Evolutionary conservation across 805 yeast genomes (phyloP).

Genomic region (Kazachstania martiniae): DNA sequence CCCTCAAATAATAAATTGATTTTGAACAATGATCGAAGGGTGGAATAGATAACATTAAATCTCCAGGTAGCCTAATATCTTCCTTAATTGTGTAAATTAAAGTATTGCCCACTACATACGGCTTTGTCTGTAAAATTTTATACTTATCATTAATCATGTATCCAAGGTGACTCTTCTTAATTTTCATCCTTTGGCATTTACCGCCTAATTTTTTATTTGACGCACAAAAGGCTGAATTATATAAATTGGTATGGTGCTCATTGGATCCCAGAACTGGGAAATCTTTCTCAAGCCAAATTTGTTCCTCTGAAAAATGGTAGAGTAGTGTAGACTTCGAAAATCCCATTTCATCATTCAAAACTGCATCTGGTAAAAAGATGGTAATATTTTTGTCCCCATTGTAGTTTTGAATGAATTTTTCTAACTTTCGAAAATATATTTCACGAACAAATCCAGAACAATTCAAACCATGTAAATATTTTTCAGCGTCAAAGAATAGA

Average conservation of each 20-base stretch:
- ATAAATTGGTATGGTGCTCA: constrained; percentile 24
- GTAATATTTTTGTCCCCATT: constrained; percentile 38
- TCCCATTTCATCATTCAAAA: constrained; percentile 27
- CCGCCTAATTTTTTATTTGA: constrained; percentile 43
- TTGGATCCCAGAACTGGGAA: constrained; percentile 4
- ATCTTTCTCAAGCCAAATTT: constrained; percentile 13
- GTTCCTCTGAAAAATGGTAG: constrained; percentile 46
- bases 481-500: constrained; percentile 40
- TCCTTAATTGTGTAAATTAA: constrained; percentile 56
- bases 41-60: constrained; percentile 54
- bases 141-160: constrained; percentile 46
- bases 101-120: constrained; percentile 48
- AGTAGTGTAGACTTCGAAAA: constrained; percentile 33
- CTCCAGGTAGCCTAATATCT: constrained; percentile 51
- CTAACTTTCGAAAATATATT: constrained; percentile 47
- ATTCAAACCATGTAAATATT: constrained; percentile 47
- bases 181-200: constrained; percentile 51
- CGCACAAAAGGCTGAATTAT: constrained; percentile 42
- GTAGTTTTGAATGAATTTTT: constrained; percentile 32
- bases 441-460: constrained; percentile 62
- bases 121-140: constrained; percentile 32
- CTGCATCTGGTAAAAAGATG: constrained; percentile 41
- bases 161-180: constrained; percentile 23
- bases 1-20: constrained; percentile 47
- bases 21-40: constrained; percentile 53